Percentiles rank a stretch among this genome's conserved stretches.
Conservation (phyloP, 495 filamentous ascomycete genomes). For the Neurospora sp. region DNA sequence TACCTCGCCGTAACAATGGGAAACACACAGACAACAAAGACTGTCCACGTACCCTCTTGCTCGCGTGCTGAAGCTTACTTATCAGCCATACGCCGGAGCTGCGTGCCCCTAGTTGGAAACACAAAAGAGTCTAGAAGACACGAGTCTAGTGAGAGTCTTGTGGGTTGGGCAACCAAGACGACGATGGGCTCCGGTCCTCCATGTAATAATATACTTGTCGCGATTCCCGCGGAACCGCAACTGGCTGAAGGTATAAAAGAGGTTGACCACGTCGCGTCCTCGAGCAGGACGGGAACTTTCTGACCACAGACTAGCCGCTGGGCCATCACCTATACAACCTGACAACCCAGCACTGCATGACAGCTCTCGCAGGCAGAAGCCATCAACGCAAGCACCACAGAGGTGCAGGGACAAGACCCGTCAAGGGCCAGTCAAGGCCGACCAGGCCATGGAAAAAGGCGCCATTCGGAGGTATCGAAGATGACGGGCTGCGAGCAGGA, state of each 20-base stretch:
- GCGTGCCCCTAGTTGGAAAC: background rate
- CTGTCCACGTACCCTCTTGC: background rate
- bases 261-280: background rate
- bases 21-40: background rate
- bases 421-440: background rate
- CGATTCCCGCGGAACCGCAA: background rate
- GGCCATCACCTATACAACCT: background rate
- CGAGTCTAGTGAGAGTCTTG: background rate
- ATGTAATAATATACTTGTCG: background rate
- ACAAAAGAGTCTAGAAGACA: background rate
- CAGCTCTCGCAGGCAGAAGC: background rate
- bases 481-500: background rate
- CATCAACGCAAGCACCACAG: background rate
- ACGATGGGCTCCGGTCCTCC: background rate
- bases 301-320: background rate
- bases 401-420: background rate
- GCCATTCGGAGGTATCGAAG: background rate
- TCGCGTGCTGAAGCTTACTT: background rate
- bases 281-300: background rate
- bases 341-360: background rate
- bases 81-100: background rate
- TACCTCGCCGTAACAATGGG: background rate
- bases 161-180: background rate
- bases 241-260: background rate
- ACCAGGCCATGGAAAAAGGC: background rate